phyloP scores from a whole-genome alignment of 2,329 filamentous ascomycete species.

The Curvularia sp. region DNA sequence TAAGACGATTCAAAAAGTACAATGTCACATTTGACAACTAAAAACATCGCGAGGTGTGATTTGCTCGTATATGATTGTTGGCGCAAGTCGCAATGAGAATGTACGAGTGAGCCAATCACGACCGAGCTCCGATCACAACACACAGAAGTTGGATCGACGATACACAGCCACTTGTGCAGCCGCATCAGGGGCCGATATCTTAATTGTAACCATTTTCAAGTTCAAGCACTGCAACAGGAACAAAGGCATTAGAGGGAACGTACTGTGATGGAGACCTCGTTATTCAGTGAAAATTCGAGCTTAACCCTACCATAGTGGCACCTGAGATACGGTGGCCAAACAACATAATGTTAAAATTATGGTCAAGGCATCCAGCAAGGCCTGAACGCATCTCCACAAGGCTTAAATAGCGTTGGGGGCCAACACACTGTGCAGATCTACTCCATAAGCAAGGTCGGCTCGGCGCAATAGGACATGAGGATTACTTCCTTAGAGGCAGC shows the following conservation, averaged over 20 bases:
- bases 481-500: constrained; percentile 1
- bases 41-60: neutral
- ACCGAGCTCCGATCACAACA: neutral
- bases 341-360: neutral
- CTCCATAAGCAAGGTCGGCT: neutral
- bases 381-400: neutral
- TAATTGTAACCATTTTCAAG: neutral
- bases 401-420: neutral
- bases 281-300: neutral
- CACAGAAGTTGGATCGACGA: neutral
- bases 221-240: neutral
- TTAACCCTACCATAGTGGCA: neutral
- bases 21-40: neutral
- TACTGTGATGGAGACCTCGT: neutral
- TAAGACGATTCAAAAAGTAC: neutral
- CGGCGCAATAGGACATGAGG: neutral
- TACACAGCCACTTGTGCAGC: neutral
- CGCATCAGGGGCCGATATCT: neutral
- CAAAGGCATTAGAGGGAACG: neutral
- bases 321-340: neutral
- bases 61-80: neutral
- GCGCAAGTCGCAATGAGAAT: neutral
- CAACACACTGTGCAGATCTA: constrained; percentile 3
- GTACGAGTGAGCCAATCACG: constrained; percentile 17
- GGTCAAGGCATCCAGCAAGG: neutral